A percentile compares a stretch with the other conserved stretches of the same genome.
phyloP scores from a whole-genome alignment of 352 stramenopile genomes.

The Phytopythium boreale region DNA sequence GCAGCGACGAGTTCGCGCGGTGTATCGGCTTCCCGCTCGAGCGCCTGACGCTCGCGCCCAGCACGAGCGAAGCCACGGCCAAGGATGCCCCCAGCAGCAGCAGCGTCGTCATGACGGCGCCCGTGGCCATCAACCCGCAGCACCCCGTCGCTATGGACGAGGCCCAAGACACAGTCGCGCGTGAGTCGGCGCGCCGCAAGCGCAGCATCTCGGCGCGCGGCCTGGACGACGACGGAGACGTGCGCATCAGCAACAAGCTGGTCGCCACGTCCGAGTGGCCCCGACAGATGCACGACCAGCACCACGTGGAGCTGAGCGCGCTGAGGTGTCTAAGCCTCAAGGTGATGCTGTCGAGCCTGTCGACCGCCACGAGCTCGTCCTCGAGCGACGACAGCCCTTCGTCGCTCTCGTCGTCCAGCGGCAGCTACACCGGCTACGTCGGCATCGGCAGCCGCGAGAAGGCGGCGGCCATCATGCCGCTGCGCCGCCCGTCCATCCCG shows the following conservation, averaged over 20 bases:
- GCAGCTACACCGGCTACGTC: background rate
- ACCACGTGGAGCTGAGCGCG: slow-evolving; percentile 43
- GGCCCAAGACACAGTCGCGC: slow-evolving; percentile 24
- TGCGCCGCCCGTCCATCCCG: slow-evolving; percentile 13
- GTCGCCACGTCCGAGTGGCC: slow-evolving; percentile 19
- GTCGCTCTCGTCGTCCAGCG: background rate
- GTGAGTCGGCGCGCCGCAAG: slow-evolving; percentile 19
- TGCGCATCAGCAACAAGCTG: slow-evolving; percentile 14
- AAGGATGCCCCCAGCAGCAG: background rate
- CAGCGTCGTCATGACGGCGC: slow-evolving; percentile 7
- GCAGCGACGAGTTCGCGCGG: slow-evolving; percentile 25
- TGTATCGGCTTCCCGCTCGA: slow-evolving; percentile 38
- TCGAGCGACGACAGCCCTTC: slow-evolving; percentile 4
- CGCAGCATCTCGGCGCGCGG: slow-evolving; percentile 16
- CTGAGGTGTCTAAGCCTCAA: slow-evolving; percentile 54
- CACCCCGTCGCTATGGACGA: background rate
- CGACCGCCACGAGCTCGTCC: slow-evolving; percentile 6
- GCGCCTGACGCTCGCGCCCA: slow-evolving; percentile 12
- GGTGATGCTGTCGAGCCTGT: slow-evolving; percentile 46
- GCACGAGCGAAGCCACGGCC: background rate
- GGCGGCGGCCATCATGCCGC: slow-evolving; percentile 8
- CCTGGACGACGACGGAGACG: slow-evolving; percentile 17
- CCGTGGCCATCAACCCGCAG: slow-evolving; percentile 13
- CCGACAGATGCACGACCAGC: slow-evolving; percentile 29
- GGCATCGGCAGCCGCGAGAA: background rate